These are phyloP conservation scores for Pythium phragmitis DNA, from an alignment of 352 stramenopile genomes.

Conservation along the genomic window DNA sequence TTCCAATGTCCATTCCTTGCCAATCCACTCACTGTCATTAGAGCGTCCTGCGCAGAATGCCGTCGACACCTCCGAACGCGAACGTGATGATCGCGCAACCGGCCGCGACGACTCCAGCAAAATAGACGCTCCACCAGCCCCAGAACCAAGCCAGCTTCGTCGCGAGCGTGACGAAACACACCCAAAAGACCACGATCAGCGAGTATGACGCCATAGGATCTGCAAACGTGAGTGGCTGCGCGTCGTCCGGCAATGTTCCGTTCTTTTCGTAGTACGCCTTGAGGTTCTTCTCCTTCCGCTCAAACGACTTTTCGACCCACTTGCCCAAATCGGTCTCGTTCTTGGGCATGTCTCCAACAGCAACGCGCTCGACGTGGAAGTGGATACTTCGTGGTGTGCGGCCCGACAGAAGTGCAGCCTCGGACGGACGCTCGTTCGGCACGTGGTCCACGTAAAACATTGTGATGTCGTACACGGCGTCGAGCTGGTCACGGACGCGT, in stretches of 20 bases:
- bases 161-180: constrained; percentile 21
- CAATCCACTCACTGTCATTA: constrained; percentile 1
- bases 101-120: constrained; percentile 4
- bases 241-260: constrained; percentile 45
- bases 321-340: constrained; percentile 43
- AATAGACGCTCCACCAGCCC: constrained; percentile 17
- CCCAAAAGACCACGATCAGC: constrained; percentile 54
- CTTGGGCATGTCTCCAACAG: constrained; percentile 39
- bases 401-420: constrained; percentile 57
- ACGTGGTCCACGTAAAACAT: constrained; percentile 81
- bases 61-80: constrained; percentile 39
- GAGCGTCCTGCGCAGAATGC: constrained; percentile 31
- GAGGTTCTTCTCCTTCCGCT: constrained; percentile 63
- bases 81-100: constrained; percentile 10
- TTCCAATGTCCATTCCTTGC: background rate
- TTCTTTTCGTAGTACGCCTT: constrained; percentile 62
- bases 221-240: constrained; percentile 43
- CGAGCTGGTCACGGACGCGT: constrained; percentile 48
- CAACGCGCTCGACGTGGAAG: constrained; percentile 70
- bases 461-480: constrained; percentile 78
- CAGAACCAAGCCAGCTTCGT: constrained; percentile 11
- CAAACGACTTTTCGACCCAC: constrained; percentile 69
- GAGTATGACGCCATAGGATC: constrained; percentile 31
- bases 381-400: constrained; percentile 59
- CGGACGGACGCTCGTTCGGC: constrained; percentile 60